Base-by-base conservation (phyloP, 1,284 basidiomycete species). In the Caloboletus firmus region DNA sequence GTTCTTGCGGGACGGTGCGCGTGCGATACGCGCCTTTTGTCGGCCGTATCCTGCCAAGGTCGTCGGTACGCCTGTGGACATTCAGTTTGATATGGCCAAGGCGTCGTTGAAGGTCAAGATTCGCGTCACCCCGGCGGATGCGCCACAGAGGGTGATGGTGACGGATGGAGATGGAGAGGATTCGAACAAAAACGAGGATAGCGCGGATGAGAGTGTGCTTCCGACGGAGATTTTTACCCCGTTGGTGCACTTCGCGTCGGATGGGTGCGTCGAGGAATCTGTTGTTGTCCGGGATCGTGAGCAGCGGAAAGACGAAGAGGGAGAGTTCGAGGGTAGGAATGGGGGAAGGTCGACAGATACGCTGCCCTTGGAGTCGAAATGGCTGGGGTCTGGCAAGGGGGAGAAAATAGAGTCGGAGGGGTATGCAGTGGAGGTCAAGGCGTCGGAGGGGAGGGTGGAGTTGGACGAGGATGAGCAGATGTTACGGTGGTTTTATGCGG, bases 161-260 rank as follows among this genome's bases (percentile, higher is more conserved):
- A 26, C 51, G 1, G 58, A 56, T 9, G 34, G 53, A 6, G 62
- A 61, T 4, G 59, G 54, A 4, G 59, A 36, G 11, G 31, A 30
- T 36, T 35, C 13, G 15, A 35, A 24, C 65, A 72, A 49, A 49
- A 30, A 41, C 1, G 8, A 8, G 11, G 31, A n/a, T 5, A n/a
- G 12, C 11, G 15, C 18, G 13, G 72, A 73, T 9, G 73, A 72
- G 24, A 40, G 55, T 11, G 31, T 13, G 7, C 70, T 84, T 2
- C 78, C 84, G 12, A 96, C 93, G 11, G 93, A 95, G 77, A 87
- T 97, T 17, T 98, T 83, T 68, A 69, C 97, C 1, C 95, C 95
- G 1, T 78, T 92, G 49, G 83, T 95, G n/a, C 94, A 97, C 70
- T 98, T 85, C 65, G 93, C 91, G 5, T 76, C 76, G 12, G 74